Evolutionary conservation across 441 rosid species (phyloP).

Genomic region (Sinapis alba): DNA sequence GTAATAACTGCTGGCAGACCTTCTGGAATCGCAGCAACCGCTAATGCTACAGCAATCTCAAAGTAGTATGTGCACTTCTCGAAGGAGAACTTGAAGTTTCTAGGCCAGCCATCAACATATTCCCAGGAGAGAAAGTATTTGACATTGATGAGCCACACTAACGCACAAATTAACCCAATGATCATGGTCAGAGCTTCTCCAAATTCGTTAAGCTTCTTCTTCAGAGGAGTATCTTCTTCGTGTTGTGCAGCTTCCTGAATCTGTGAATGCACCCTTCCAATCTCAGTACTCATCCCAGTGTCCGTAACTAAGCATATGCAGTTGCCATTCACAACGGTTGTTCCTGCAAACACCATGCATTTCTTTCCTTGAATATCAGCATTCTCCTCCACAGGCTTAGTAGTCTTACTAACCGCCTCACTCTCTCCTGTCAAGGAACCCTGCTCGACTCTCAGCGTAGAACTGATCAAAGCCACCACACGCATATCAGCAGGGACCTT

Average conservation of each 20-base stretch:
- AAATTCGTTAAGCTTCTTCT: slow-evolving; percentile 73
- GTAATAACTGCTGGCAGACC: slow-evolving; percentile 92
- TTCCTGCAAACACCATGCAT: too few species aligned
- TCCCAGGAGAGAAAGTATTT: slow-evolving; percentile 81
- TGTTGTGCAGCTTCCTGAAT: slow-evolving; percentile 80
- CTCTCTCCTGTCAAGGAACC: too few species aligned
- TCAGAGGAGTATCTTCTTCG: slow-evolving; percentile 86
- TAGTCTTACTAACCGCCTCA: too few species aligned
- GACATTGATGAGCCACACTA: slow-evolving; percentile 88
- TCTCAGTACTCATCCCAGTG: slow-evolving; percentile 82
- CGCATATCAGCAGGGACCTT: slow-evolving; percentile 95
- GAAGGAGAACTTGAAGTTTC: slow-evolving; percentile 76
- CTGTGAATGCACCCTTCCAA: slow-evolving; percentile 86
- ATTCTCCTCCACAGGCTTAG: too few species aligned
- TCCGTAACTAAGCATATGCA: slow-evolving; percentile 74
- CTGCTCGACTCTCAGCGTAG: slow-evolving; percentile 70
- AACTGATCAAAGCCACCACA: slow-evolving; percentile 69
- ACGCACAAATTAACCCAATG: slow-evolving; percentile 67
- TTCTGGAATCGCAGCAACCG: slow-evolving; percentile 90
- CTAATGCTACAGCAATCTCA: slow-evolving; percentile 90
- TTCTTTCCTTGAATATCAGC: too few species aligned
- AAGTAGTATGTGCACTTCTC: slow-evolving; percentile 94
- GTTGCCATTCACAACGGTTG: slow-evolving; percentile 83
- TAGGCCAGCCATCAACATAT: slow-evolving; percentile 81
- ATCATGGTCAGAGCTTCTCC: slow-evolving; percentile 69